These are phyloP conservation scores for Mesembryanthemum crystallinum DNA, from an alignment of 148 eudicot species.

Conservation along the genomic window DNA sequence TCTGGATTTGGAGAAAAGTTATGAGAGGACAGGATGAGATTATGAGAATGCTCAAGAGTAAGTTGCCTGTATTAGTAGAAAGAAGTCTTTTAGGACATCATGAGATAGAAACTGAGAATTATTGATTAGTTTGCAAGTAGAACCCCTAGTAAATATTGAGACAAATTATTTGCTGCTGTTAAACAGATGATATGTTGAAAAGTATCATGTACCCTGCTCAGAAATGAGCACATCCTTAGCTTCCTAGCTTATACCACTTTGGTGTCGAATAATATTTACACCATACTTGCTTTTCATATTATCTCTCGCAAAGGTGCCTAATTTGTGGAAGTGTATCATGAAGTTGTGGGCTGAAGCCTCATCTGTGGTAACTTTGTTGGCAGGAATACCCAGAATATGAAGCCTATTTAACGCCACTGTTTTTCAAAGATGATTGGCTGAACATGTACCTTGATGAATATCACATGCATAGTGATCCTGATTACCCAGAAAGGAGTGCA, in stretches of 20 bases:
- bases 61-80: too few species aligned
- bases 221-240: background rate
- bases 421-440: conserved; percentile 88
- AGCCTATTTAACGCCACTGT: conserved; percentile 69
- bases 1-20: too few species aligned
- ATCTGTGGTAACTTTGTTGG: conserved; percentile 25
- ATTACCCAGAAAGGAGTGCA: conserved; percentile 47
- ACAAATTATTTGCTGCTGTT: too few species aligned
- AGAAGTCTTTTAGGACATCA: too few species aligned
- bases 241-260: background rate
- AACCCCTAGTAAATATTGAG: too few species aligned
- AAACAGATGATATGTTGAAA: too few species aligned
- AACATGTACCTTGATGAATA: conserved; percentile 83
- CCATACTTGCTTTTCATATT: background rate
- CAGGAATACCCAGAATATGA: conserved; percentile 92
- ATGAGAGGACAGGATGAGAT: too few species aligned
- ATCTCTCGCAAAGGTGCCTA: background rate
- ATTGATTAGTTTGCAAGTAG: too few species aligned
- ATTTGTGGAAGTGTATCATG: background rate
- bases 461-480: conserved; percentile 62
- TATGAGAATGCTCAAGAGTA: too few species aligned
- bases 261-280: background rate
- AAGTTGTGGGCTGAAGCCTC: conserved; percentile 3
- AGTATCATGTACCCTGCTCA: too few species aligned
- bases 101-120: too few species aligned